Conservation (phyloP, 140 eudicot genomes). For the Anethum foeniculum region DNA sequence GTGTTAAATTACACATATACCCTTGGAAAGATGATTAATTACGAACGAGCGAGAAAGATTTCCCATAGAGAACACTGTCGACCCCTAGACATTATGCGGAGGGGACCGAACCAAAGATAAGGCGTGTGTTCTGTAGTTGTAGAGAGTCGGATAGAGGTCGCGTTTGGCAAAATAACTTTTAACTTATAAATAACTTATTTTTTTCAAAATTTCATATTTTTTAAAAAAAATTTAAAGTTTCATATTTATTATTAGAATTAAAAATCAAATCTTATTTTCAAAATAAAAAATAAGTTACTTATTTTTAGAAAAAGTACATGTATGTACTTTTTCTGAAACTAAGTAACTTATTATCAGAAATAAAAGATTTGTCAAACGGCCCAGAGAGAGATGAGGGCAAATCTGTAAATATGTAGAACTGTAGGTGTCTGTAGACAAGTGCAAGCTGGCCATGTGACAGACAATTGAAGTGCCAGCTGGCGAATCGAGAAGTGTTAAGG, state of each 20-base stretch:
- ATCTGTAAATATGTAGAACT: not conserved
- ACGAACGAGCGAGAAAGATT: not conserved
- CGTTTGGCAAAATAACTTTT: no score
- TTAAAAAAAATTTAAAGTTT: no score
- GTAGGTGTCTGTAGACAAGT: not conserved
- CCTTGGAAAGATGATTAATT: not conserved
- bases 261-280: no score
- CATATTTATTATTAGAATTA: no score
- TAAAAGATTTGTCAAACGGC: no score
- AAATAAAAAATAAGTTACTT: no score
- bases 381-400: not conserved
- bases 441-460: constrained; percentile 9
- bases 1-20: not conserved
- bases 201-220: no score
- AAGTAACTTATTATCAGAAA: no score
- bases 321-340: no score
- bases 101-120: not conserved
- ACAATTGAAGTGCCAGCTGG: constrained; percentile 4
- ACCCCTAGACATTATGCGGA: not conserved
- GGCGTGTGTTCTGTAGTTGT: not conserved
- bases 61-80: not conserved
- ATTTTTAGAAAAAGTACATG: no score
- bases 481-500: not conserved
- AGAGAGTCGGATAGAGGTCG: no score
- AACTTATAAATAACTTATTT: no score